Percentiles rank a stretch among this genome's conserved stretches.
Conservation (phyloP, 352 stramenopile species). For the Saprolegnia diclina region DNA sequence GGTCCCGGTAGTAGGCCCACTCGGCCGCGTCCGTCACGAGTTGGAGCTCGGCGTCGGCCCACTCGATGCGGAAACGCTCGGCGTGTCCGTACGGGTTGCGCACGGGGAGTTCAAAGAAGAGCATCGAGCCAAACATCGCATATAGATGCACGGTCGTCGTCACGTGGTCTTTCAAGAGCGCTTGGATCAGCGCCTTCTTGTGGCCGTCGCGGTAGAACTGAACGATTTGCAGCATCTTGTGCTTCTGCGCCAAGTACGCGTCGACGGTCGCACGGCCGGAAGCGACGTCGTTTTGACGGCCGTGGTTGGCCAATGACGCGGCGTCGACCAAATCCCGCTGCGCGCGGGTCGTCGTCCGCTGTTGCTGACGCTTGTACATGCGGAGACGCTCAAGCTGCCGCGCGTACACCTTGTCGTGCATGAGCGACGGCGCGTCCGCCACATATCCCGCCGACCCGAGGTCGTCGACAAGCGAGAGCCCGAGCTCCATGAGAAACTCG, state of each 20-base stretch:
- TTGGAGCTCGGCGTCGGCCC: constrained; percentile 56
- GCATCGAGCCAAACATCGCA: constrained; percentile 64
- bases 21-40: constrained; percentile 77
- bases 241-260: constrained; percentile 64
- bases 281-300: not conserved
- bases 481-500: constrained; percentile 90
- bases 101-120: constrained; percentile 88
- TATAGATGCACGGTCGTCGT: constrained; percentile 78
- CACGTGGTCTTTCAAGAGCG: constrained; percentile 84
- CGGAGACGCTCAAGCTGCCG: constrained; percentile 66
- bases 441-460: constrained; percentile 8
- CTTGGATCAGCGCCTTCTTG: constrained; percentile 90
- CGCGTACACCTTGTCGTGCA: constrained; percentile 77
- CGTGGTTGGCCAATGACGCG: constrained; percentile 3
- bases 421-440: constrained; percentile 28
- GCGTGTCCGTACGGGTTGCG: constrained; percentile 88
- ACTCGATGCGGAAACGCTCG: constrained; percentile 87
- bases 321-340: constrained; percentile 59
- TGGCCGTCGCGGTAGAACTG: constrained; percentile 91
- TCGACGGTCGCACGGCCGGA: not conserved
- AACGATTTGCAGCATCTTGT: constrained; percentile 82
- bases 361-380: constrained; percentile 40
- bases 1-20: constrained; percentile 74
- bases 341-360: constrained; percentile 46
- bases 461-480: constrained; percentile 74